phyloP scores from a whole-genome alignment of 2,329 filamentous ascomycete genomes.

The Clonostachys rosea region DNA sequence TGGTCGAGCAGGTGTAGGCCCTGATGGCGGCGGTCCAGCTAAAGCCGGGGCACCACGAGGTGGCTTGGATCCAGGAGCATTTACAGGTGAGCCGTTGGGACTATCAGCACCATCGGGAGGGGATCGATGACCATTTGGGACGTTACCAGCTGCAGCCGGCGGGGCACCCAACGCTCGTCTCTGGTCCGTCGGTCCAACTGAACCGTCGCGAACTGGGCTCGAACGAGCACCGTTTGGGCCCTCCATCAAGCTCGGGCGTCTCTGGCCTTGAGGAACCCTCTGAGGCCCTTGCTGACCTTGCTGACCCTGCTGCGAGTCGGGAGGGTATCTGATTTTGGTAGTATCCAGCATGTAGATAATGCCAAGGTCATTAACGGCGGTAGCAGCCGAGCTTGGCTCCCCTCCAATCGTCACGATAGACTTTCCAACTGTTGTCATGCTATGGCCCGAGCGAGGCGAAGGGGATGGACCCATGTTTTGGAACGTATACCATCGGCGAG shows the following conservation, averaged over 20 bases:
- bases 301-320: constrained; percentile 45
- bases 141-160: constrained; percentile 20
- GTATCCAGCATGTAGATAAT: constrained; percentile 92
- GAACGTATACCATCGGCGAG: constrained; percentile 96
- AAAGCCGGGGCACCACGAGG: constrained; percentile 26
- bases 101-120: constrained; percentile 33
- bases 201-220: constrained; percentile 43
- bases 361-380: constrained; percentile 78
- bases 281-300: constrained; percentile 17
- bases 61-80: constrained; percentile 27
- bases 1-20: constrained; percentile 45
- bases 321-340: constrained; percentile 92
- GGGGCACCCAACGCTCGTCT: constrained; percentile 39
- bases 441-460: constrained; percentile 89
- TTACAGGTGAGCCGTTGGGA: constrained; percentile 21
- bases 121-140: constrained; percentile 34
- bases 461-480: constrained; percentile 99
- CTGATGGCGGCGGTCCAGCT: constrained; percentile 49
- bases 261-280: constrained; percentile 27
- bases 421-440: constrained; percentile 94
- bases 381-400: constrained; percentile 84
- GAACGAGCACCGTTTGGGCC: constrained; percentile 22
- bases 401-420: constrained; percentile 89
- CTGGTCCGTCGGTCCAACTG: constrained; percentile 39
- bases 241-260: constrained; percentile 37